phyloP scores from a whole-genome alignment of 306 rosid genomes.

The Urtica urens region DNA sequence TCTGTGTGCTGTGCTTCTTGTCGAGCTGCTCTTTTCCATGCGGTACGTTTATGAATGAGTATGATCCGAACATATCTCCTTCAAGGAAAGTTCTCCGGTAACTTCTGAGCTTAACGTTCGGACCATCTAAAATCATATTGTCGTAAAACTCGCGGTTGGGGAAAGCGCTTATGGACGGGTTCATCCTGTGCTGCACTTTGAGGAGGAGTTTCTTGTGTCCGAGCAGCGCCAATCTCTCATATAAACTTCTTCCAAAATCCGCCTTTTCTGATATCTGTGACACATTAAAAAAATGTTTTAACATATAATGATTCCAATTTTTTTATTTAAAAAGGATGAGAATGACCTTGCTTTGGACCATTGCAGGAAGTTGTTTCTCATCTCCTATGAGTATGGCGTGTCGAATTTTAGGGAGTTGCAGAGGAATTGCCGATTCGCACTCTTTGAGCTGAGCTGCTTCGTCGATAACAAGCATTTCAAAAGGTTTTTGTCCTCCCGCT shows the following conservation, averaged over 20 bases:
- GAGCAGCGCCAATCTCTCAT: conserved; percentile 21
- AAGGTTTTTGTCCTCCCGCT: not conserved
- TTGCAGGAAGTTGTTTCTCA: conserved; percentile 28
- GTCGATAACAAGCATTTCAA: conserved; percentile 22
- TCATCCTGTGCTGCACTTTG: conserved; percentile 33
- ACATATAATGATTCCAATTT: too few relatives aligned
- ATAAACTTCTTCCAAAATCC: conserved; percentile 29
- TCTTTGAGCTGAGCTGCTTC: conserved; percentile 37
- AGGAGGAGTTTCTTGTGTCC: conserved; percentile 25
- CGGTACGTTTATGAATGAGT: conserved; percentile 23
- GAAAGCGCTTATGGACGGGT: conserved; percentile 31
- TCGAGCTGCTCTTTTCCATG: conserved; percentile 20
- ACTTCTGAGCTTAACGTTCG: conserved; percentile 10
- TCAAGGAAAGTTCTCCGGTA: conserved; percentile 7
- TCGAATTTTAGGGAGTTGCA: conserved; percentile 24
- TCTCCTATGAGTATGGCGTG: conserved; percentile 33
- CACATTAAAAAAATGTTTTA: too few relatives aligned
- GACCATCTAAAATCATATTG: conserved; percentile 11
- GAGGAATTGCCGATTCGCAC: conserved; percentile 33
- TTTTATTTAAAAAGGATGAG: too few relatives aligned
- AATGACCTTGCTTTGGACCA: conserved; percentile 34
- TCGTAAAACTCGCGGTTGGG: conserved; percentile 24
- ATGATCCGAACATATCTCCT: conserved; percentile 22
- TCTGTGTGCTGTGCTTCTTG: conserved; percentile 10
- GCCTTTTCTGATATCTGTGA: conserved; percentile 12